Evolutionary conservation across 768 basidiomycete species (phyloP).

Genomic region (Kondoa malvinella): DNA sequence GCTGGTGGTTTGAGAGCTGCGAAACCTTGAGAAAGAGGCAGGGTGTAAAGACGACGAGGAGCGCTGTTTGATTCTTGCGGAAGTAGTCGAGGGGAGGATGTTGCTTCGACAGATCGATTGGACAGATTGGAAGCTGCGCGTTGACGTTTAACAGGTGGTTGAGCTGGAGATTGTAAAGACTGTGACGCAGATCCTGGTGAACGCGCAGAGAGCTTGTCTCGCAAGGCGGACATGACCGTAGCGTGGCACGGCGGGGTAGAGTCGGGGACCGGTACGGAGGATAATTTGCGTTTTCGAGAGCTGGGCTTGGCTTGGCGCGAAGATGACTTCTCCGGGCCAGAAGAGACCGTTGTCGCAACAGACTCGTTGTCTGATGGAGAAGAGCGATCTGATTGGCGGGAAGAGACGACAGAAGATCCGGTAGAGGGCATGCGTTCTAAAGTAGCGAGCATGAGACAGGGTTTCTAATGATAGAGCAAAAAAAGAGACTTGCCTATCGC

Average conservation of each 20-base stretch:
- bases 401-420: neutral
- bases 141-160: neutral
- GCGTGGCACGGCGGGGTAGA: neutral
- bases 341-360: neutral
- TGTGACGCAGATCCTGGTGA: neutral
- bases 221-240: neutral
- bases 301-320: neutral
- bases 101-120: neutral
- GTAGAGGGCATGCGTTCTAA: neutral
- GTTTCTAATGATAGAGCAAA: too few relatives aligned
- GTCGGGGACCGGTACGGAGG: too few relatives aligned
- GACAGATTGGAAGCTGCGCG: neutral
- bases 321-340: too few relatives aligned
- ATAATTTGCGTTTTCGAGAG: neutral
- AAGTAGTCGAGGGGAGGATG: neutral
- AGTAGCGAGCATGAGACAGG: too few relatives aligned
- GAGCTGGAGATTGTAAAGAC: neutral
- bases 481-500: too few relatives aligned
- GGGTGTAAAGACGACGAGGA: neutral
- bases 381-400: neutral
- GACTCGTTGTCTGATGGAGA: neutral
- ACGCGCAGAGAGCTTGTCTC: neutral
- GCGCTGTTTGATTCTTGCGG: neutral
- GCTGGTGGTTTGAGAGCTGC: neutral
- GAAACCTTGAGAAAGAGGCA: neutral